A percentile compares a stretch with the other conserved stretches of the same genome.
Conservation (phyloP, 495 filamentous ascomycete genomes). For the Cairneyella variabilis region DNA sequence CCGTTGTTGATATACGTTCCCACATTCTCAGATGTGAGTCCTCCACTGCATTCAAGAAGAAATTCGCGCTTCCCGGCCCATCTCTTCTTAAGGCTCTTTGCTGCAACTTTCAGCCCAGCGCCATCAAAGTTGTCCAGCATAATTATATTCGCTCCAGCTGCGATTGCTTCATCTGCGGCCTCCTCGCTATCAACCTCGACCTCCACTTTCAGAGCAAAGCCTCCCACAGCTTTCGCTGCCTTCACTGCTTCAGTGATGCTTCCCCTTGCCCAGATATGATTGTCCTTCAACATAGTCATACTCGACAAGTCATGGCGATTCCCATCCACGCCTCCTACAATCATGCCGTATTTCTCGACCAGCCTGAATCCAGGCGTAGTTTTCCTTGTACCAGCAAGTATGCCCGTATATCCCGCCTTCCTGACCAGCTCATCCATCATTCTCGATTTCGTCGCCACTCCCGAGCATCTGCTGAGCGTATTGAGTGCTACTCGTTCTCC, state of each 20-base stretch:
- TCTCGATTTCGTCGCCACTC: conserved; percentile 72
- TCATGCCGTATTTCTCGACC: conserved; percentile 97
- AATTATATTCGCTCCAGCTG: conserved; percentile 86
- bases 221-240: conserved; percentile 78
- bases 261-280: conserved; percentile 84
- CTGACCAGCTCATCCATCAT: conserved; percentile 47
- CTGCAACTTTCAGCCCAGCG: conserved; percentile 68
- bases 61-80: conserved; percentile 67
- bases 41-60: conserved; percentile 88
- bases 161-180: conserved; percentile 87
- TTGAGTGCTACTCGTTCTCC: conserved; percentile 94
- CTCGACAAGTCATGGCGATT: conserved; percentile 87
- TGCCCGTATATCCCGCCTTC: conserved; percentile 68
- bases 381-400: conserved; percentile 92
- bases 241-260: conserved; percentile 79
- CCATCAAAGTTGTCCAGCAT: conserved; percentile 95
- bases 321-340: conserved; percentile 85
- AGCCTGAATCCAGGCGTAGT: conserved; percentile 94
- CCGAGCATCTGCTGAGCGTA: conserved; percentile 85
- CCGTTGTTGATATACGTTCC: conserved; percentile 71
- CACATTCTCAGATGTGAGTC: conserved; percentile 82
- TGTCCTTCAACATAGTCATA: conserved; percentile 99
- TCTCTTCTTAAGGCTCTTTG: conserved; percentile 66
- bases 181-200: conserved; percentile 86
- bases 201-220: conserved; percentile 90